These are phyloP conservation scores for Diplodia scrobiculata DNA, from an alignment of 2,329 filamentous ascomycete species.

Conservation along the genomic window DNA sequence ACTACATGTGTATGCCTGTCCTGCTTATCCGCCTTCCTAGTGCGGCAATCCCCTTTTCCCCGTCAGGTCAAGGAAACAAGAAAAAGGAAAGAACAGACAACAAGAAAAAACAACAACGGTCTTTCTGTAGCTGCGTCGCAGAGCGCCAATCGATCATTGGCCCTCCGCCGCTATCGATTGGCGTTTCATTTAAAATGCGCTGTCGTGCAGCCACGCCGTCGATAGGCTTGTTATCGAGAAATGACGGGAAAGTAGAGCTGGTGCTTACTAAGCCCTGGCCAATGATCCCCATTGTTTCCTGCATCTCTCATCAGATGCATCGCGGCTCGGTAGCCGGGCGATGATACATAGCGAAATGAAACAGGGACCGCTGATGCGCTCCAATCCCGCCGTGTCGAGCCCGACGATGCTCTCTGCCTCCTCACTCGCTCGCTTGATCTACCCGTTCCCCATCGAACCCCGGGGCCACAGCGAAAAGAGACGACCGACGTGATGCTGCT, in stretches of 20 bases:
- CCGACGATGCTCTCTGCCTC: background rate
- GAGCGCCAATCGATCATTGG: too few relatives aligned
- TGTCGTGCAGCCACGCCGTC: background rate
- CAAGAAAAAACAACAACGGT: background rate
- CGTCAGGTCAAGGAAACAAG: background rate
- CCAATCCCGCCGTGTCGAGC: background rate
- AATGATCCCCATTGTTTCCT: background rate
- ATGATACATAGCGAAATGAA: conserved; percentile 16
- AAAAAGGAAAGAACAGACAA: background rate
- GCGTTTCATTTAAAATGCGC: background rate
- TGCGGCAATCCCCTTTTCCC: conserved; percentile 4
- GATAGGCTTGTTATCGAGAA: background rate
- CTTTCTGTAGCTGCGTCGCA: too few relatives aligned
- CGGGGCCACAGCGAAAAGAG: background rate
- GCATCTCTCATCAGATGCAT: background rate
- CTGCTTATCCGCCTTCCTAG: conserved; percentile 12
- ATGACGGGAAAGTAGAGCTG: background rate
- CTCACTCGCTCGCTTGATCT: conserved; percentile 8
- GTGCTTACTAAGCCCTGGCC: background rate
- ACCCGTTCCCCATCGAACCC: conserved; percentile 1
- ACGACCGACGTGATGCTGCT: background rate
- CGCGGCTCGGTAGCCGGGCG: background rate
- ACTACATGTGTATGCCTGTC: background rate
- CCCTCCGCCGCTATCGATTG: background rate
- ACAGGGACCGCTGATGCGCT: background rate